Base-by-base conservation (phyloP, 495 filamentous ascomycete species). In the Neohortaea acidophila region DNA sequence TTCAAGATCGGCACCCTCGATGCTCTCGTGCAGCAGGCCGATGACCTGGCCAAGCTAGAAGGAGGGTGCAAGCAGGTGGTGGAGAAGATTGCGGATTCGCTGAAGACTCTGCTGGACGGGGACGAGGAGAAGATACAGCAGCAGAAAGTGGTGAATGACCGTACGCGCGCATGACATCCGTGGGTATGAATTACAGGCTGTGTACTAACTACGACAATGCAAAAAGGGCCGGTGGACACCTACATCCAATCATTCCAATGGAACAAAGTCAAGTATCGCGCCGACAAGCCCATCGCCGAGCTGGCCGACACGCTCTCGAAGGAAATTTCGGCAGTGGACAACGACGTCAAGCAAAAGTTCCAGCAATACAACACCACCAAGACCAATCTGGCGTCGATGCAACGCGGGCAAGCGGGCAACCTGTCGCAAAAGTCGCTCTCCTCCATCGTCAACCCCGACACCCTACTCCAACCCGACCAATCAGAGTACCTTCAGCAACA, bases 1-100 rank as follows among this genome's bases (percentile, higher is more conserved):
- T 92, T 97, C 68, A 97, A 96, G 64, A 92, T 97, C 59, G 89
- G 89, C 36, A 93, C 89, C 1, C 68, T 97, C 33, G 89, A 97
- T 60, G 83, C 81, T 28, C 65, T 97, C n/a, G 84, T 97, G 19
- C 82, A 91, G 62, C 87, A 97, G 55, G 89, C 89, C 25, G 89
- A 97, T 55, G 87, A 94, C 52, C 65, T 97, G 28, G 70, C 78
- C 23, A 97, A 96, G 72, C 73, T 97, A 21, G 79, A 84, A 43
- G 51, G 62, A 10, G 68, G 70, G 21, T 93, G 84, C 50, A 79
- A 86, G 60, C 73, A 66, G 30, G 82, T 93, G 8, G 85, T 92
- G 27, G 67, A 65, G 32, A 94, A 94, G 61, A 81, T 96, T 26
- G 76, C 74, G 41, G 89, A 97, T 54, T 81, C 83, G 32, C 59